A percentile compares a stretch with the other conserved stretches of the same genome.
phyloP scores from a whole-genome alignment of 169 alveolate genomes.

The Babesia ovis region DNA sequence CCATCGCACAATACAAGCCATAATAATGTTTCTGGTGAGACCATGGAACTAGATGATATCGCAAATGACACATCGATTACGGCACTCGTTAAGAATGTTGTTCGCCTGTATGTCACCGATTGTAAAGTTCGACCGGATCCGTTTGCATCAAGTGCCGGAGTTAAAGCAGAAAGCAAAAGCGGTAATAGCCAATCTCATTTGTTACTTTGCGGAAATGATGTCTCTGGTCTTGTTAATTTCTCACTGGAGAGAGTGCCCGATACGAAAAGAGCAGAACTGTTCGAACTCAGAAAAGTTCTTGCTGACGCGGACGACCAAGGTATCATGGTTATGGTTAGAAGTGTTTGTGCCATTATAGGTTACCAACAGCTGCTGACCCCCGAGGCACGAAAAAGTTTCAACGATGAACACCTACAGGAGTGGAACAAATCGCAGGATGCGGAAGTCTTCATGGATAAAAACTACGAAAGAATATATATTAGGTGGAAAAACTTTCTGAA shows the following conservation, averaged over 20 bases:
- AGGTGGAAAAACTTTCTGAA: constrained; percentile 64
- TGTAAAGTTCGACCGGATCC: constrained; percentile 63
- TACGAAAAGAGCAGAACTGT: constrained; percentile 34
- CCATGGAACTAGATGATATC: constrained; percentile 10
- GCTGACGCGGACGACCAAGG: constrained; percentile 44
- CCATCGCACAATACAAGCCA: not conserved
- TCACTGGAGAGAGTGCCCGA: constrained; percentile 62
- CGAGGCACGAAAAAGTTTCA: constrained; percentile 44
- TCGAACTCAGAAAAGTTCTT: constrained; percentile 49
- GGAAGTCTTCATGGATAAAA: constrained; percentile 61
- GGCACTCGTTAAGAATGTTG: constrained; percentile 45
- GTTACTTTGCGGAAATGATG: constrained; percentile 38
- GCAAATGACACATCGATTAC: constrained; percentile 49
- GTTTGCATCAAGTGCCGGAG: constrained; percentile 17
- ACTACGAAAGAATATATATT: constrained; percentile 44
- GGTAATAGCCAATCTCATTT: not conserved
- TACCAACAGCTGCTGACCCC: constrained; percentile 69
- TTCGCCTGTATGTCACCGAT: constrained; percentile 41
- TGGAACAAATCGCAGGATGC: constrained; percentile 67
- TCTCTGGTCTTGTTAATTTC: constrained; percentile 38
- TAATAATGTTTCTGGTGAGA: not conserved
- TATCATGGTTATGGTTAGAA: constrained; percentile 22
- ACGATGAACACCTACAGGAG: constrained; percentile 56
- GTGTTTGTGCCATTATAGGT: constrained; percentile 61
- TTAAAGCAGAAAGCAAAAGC: not conserved